phyloP scores from a whole-genome alignment of 208 protist species.

The Hexamita inflata region DNA sequence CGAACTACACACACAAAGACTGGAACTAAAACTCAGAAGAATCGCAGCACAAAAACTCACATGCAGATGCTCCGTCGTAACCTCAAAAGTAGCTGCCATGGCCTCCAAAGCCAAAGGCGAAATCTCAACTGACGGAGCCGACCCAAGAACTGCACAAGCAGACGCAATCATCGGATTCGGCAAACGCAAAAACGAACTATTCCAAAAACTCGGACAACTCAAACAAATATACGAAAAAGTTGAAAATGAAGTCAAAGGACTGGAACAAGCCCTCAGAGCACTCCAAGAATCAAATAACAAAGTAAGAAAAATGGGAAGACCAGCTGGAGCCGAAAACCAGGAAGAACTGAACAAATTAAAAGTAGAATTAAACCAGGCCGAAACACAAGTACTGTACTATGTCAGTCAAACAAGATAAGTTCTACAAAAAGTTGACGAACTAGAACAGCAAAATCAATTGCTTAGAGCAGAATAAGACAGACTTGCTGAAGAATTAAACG shows the following conservation, averaged over 20 bases:
- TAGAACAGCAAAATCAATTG: background rate
- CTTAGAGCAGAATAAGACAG: background rate
- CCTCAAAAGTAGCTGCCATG: background rate
- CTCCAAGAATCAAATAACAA: background rate
- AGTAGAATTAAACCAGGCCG: background rate
- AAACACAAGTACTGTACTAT: constrained; percentile 2
- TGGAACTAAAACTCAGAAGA: background rate
- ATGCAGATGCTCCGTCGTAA: background rate
- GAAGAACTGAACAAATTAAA: background rate
- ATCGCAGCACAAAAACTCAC: background rate
- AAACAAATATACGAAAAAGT: background rate
- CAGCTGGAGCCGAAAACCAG: background rate
- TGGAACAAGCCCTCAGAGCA: background rate
- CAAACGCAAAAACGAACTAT: background rate
- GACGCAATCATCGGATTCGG: constrained; percentile 20
- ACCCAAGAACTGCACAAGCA: constrained; percentile 19
- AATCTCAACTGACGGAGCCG: background rate
- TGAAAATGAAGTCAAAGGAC: constrained; percentile 9
- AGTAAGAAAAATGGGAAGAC: background rate
- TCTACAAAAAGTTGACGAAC: background rate
- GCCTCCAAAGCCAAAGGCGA: background rate
- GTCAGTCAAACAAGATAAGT: background rate
- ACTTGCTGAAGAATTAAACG: background rate
- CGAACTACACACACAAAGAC: background rate
- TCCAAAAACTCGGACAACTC: background rate